Conservation (phyloP, 306 rosid species). For the Cucumis sativus region Cucumber_9930_V3 NC_026657.2:3714001-3714500, state of each 20-base stretch:
- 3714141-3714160: not conserved
- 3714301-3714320: not conserved
- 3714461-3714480: not conserved
- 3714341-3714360: not conserved
- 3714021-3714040: slow-evolving; percentile 89
- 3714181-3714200: not conserved
- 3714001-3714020: slow-evolving; percentile 98
- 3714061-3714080: not conserved
- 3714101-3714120: not conserved
- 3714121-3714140: not conserved
- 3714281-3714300: too few species aligned
- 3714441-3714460: not conserved
- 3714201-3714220: not conserved
- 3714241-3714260: not conserved
- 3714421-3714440: too few species aligned
- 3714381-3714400: not conserved
- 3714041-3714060: slow-evolving; percentile 32
- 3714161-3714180: not conserved
- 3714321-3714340: not conserved
- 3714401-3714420: not conserved
- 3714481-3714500: not conserved
- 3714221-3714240: not conserved
- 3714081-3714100: not conserved
- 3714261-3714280: not conserved
- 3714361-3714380: not conserved